Percentiles rank a stretch among this genome's conserved stretches.
These are phyloP conservation scores for Mollisiaceae sp. DNA, from an alignment of 2,329 filamentous ascomycete species.

Conservation along the genomic window DNA sequence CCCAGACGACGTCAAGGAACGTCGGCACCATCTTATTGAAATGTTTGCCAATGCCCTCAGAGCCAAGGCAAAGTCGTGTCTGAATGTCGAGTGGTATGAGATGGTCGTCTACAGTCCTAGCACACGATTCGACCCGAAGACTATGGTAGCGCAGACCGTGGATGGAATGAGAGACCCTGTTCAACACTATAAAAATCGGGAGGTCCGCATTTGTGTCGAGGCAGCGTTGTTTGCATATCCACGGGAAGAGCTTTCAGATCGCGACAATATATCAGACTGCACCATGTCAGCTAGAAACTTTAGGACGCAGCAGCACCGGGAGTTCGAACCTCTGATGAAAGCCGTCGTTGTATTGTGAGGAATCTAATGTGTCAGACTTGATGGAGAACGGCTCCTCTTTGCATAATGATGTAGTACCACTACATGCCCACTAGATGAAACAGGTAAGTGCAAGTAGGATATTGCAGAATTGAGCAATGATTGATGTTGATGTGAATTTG, in stretches of 20 bases:
- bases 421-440: neutral
- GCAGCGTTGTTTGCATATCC: slow-evolving; percentile 18
- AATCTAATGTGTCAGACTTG: neutral
- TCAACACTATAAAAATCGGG: neutral
- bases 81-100: slow-evolving; percentile 30
- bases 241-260: neutral
- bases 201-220: slow-evolving; percentile 17
- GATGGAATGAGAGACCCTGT: slow-evolving; percentile 13
- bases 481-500: neutral
- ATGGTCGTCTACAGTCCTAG: slow-evolving; percentile 21
- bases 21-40: slow-evolving; percentile 10
- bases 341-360: neutral
- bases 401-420: neutral
- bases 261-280: slow-evolving; percentile 7
- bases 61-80: slow-evolving; percentile 25
- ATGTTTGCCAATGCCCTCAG: slow-evolving; percentile 22
- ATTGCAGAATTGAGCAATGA: neutral
- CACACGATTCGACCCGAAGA: slow-evolving; percentile 19
- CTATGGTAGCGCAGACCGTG: slow-evolving; percentile 22
- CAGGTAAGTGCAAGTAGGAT: neutral
- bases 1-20: slow-evolving; percentile 14
- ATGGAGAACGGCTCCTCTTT: neutral
- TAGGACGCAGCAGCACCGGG: slow-evolving; percentile 8
- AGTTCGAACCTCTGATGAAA: slow-evolving; percentile 1
- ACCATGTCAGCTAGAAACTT: slow-evolving; percentile 20